A percentile compares a stretch with the other conserved stretches of the same genome.
Evolutionary conservation across 176 grass and related monocot genomes (phyloP).

Genomic region (Rhynchospora pubera): DNA sequence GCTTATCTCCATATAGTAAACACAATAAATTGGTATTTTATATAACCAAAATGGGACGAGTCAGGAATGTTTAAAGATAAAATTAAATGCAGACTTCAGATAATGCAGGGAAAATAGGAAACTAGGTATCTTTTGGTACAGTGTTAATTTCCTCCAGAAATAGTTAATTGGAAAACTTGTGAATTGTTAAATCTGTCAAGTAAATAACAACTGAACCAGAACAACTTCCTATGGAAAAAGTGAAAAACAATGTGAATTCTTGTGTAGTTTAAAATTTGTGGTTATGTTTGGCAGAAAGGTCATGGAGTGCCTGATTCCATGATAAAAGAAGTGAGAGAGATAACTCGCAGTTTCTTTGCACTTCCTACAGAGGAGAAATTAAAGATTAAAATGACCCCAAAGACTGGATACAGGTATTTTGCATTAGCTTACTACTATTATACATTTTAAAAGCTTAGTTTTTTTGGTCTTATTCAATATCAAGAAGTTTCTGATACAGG

Average conservation of each 20-base stretch:
- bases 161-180: no score
- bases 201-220: not conserved
- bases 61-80: not conserved
- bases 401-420: constrained; percentile 69
- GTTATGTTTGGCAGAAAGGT: constrained; percentile 51
- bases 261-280: not conserved
- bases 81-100: not conserved
- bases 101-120: not conserved
- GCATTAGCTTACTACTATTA: not conserved
- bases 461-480: not conserved
- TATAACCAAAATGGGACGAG: not conserved
- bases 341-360: constrained; percentile 56
- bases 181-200: no score
- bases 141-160: no score
- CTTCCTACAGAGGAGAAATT: constrained; percentile 78
- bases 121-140: no score
- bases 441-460: not conserved
- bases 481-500: constrained; percentile 25
- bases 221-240: no score
- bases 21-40: no score
- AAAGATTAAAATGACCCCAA: constrained; percentile 80
- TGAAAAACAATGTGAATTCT: not conserved
- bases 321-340: constrained; percentile 59
- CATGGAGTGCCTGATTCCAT: constrained; percentile 68
- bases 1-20: not conserved